A percentile compares a stretch with the other conserved stretches of the same genome.
Conservation (phyloP, 1,139 yeast species). For the Pichia sp. region DNA sequence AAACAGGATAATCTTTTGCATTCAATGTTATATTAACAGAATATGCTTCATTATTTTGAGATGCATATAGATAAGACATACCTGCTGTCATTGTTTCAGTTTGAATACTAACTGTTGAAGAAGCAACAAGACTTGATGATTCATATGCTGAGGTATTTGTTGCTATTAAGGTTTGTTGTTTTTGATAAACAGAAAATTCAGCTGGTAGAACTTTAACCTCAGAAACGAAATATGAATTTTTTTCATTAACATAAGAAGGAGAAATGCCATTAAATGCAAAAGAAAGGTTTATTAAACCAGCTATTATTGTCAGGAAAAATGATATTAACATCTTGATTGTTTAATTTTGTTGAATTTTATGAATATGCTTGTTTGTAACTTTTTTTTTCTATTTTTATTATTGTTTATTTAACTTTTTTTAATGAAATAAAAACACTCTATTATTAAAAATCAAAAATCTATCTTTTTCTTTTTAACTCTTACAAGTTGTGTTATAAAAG, state of each 20-base stretch:
- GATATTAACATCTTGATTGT: background rate
- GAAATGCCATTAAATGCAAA: slow-evolving; percentile 7
- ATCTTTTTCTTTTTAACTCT: too few relatives aligned
- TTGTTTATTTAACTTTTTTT: too few relatives aligned
- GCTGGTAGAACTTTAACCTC: slow-evolving; percentile 13
- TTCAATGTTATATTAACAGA: slow-evolving; percentile 35
- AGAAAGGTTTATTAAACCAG: background rate
- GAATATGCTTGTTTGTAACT: background rate
- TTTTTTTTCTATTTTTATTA: too few relatives aligned
- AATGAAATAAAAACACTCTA: too few relatives aligned
- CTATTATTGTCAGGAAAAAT: background rate
- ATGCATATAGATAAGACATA: slow-evolving; percentile 25
- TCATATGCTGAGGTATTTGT: slow-evolving; percentile 3
- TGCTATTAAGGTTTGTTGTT: background rate
- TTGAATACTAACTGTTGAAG: slow-evolving; percentile 8
- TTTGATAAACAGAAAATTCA: slow-evolving; percentile 2
- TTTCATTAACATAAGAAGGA: slow-evolving; percentile 9
- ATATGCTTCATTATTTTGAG: slow-evolving; percentile 30
- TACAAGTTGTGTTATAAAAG: too few relatives aligned
- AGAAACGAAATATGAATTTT: slow-evolving; percentile 17
- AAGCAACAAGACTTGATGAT: slow-evolving; percentile 9
- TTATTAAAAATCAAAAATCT: too few relatives aligned
- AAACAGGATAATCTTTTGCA: slow-evolving; percentile 39
- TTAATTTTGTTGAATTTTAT: background rate
- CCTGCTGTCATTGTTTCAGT: slow-evolving; percentile 21